phyloP scores from a whole-genome alignment of 495 filamentous ascomycete species.

The Penicillium paradoxum region DNA sequence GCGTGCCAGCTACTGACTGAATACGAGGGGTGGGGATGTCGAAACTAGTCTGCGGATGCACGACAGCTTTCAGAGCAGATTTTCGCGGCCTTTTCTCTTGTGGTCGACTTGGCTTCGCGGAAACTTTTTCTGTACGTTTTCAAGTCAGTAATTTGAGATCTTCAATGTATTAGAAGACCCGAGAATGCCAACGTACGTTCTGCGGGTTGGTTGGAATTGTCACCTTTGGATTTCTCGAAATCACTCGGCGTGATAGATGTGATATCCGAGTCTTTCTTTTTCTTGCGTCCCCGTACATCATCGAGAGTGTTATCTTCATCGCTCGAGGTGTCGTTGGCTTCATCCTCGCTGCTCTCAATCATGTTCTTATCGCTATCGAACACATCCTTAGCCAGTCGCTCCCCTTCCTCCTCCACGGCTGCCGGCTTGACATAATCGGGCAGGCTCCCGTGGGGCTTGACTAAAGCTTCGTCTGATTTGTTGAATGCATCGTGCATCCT shows the following conservation, averaged over 20 bases:
- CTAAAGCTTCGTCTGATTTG: conserved; percentile 60
- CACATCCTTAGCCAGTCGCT: conserved; percentile 70
- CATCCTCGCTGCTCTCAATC: conserved; percentile 51
- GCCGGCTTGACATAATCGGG: conserved; percentile 41
- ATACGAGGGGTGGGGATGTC: conserved; percentile 48
- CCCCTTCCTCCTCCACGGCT: conserved; percentile 37
- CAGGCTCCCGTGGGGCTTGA: conserved; percentile 50
- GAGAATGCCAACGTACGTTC: conserved; percentile 56
- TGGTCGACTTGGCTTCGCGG: not conserved
- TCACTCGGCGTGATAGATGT: conserved; percentile 18
- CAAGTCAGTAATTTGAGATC: not conserved
- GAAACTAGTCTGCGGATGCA: conserved; percentile 79
- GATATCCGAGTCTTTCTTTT: conserved; percentile 23
- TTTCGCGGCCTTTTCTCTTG: conserved; percentile 32
- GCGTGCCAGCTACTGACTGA: conserved; percentile 65
- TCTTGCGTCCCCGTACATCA: conserved; percentile 32
- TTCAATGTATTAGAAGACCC: not conserved
- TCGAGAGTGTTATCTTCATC: conserved; percentile 39
- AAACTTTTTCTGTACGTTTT: conserved; percentile 4
- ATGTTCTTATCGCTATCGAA: conserved; percentile 53
- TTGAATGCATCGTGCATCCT: conserved; percentile 57
- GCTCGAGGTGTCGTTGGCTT: conserved; percentile 42
- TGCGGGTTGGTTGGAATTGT: conserved; percentile 34
- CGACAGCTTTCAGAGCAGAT: conserved; percentile 48
- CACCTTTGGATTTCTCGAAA: conserved; percentile 14